phyloP scores from a whole-genome alignment of 1,139 yeast genomes.

The Pichia cactophila region DNA sequence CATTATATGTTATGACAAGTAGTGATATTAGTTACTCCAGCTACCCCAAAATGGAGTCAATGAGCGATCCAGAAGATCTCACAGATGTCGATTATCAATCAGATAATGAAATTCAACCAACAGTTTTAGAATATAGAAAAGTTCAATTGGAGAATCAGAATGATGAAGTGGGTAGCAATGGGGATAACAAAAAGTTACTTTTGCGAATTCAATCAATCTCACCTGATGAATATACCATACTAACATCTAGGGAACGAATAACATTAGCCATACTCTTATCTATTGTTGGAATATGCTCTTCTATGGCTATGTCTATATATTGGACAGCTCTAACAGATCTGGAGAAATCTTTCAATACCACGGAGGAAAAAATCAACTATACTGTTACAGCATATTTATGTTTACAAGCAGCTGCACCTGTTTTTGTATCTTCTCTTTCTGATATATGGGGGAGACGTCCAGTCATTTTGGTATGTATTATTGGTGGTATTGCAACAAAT shows the following conservation, averaged over 20 bases:
- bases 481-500: constrained; percentile 48
- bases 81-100: not conserved
- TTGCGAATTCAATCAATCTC: not conserved
- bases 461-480: constrained; percentile 43
- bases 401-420: constrained; percentile 65
- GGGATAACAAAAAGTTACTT: not conserved
- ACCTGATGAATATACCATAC: constrained; percentile 27
- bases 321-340: constrained; percentile 62
- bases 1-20: too few relatives aligned
- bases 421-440: constrained; percentile 56
- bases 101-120: not conserved
- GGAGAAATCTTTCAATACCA: constrained; percentile 42
- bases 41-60: not conserved
- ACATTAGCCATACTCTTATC: constrained; percentile 36
- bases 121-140: not conserved
- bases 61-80: not conserved
- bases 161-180: not conserved
- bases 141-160: not conserved
- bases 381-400: constrained; percentile 66
- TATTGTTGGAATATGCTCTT: constrained; percentile 48
- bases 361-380: constrained; percentile 50
- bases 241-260: constrained; percentile 31
- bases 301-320: constrained; percentile 64
- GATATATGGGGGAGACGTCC: constrained; percentile 69
- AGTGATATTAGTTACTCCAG: not conserved